Evolutionary conservation across 208 protist genomes (phyloP).

Genomic region (Leishmania aethiopica): DNA sequence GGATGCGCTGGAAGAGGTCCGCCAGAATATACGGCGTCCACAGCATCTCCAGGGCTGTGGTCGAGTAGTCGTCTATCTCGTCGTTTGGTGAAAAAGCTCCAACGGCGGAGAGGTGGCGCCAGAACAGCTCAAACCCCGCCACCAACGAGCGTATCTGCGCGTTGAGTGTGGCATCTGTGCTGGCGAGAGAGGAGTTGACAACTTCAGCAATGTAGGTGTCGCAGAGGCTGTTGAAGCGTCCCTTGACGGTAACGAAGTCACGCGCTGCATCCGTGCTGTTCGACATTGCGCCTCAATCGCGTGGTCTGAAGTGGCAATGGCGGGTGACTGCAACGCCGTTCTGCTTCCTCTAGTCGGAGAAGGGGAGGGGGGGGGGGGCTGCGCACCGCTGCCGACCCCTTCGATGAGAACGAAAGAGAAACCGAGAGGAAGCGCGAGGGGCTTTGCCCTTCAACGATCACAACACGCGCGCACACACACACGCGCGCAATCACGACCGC

Average conservation of each 20-base stretch:
- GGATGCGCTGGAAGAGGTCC: conserved; percentile 84
- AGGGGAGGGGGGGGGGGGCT: not conserved
- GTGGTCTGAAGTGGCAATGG: not conserved
- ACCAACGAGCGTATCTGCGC: conserved; percentile 43
- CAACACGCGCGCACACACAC: not conserved
- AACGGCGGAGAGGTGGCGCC: conserved; percentile 53
- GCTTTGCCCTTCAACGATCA: not conserved
- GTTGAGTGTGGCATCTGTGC: conserved; percentile 35
- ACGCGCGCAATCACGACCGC: not conserved
- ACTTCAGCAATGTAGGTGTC: conserved; percentile 50
- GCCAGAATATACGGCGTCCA: conserved; percentile 84
- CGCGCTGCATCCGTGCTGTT: conserved; percentile 7
- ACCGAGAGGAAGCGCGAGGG: not conserved
- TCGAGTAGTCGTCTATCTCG: conserved; percentile 82
- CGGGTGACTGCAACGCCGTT: not conserved
- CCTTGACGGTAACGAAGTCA: conserved; percentile 57
- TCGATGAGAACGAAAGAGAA: not conserved
- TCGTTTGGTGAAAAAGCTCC: conserved; percentile 85
- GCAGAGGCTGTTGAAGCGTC: conserved; percentile 58
- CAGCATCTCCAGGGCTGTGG: conserved; percentile 79
- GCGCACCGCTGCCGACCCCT: not conserved
- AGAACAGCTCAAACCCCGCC: conserved; percentile 68
- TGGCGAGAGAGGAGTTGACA: conserved; percentile 34
- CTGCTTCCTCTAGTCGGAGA: not conserved
- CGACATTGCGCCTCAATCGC: not conserved